Conservation (phyloP, 2,329 filamentous ascomycete species). For the Endothia cerciana region DNA sequence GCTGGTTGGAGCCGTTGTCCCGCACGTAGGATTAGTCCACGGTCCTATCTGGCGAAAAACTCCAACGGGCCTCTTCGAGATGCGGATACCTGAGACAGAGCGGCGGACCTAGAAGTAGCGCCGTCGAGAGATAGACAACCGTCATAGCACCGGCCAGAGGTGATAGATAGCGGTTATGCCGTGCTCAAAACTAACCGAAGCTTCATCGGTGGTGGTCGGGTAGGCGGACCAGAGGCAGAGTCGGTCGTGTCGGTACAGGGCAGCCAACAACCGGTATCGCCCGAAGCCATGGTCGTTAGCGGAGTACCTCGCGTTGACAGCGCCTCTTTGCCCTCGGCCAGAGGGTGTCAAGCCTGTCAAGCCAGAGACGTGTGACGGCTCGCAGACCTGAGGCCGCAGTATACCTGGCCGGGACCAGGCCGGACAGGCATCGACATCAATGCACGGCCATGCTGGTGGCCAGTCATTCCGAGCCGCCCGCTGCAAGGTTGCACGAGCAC, state of each 20-base stretch:
- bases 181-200: slow-evolving; percentile 5
- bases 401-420: too few species aligned
- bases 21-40: slow-evolving; percentile 4
- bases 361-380: not conserved
- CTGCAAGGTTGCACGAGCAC: too few species aligned
- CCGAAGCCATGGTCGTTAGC: not conserved
- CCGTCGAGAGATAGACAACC: slow-evolving; percentile 1
- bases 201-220: not conserved
- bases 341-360: not conserved
- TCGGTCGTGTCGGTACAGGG: not conserved
- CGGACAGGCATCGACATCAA: too few species aligned
- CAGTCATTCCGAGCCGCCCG: too few species aligned
- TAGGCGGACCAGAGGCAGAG: not conserved
- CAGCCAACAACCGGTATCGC: not conserved
- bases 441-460: too few species aligned
- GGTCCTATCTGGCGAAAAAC: too few species aligned
- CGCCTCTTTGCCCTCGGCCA: not conserved
- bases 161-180: not conserved
- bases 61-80: not conserved
- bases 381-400: not conserved
- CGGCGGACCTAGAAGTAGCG: slow-evolving; percentile 1
- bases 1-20: slow-evolving; percentile 5
- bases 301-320: not conserved
- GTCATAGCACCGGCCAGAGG: not conserved
- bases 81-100: not conserved